Base-by-base conservation (phyloP, 2,329 filamentous ascomycete genomes). In the Didymosphaeria variabile region DNA sequence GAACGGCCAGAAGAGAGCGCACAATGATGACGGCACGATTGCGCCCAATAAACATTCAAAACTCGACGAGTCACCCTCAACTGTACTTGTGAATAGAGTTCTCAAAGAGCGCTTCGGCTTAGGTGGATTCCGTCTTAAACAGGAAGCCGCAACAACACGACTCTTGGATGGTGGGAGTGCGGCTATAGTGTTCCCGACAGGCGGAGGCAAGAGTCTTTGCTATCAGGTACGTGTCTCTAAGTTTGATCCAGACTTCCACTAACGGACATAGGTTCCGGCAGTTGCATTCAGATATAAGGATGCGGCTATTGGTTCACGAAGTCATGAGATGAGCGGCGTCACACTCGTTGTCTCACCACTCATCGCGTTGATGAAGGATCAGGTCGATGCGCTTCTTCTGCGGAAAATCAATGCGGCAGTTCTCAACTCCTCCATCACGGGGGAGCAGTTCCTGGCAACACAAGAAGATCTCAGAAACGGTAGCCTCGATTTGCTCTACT, bases 311-410 rank as follows among this genome's bases (percentile, higher is more conserved):
- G 71, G 72, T 7, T 51, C 42, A 3, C 60, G 59, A 6, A 44
- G 38, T 8, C 92, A 52, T 89, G 85, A 69, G 96, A 93, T 0
- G 83, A 83, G 64, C 40, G 95, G 94, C 3, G 88, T 99, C 21
- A 97, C 94, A 0, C 85, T 99, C 53, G 94, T 99, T 5, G 88
- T 99, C 23, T 97, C 94, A 0, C 94, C 94, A 2, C 81, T 99
- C 54, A 84, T 98, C 42, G 97, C 94, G 80, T 81, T 98, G 70
- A 99, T 99, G 94, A 90, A 96, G 73, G 95, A 99, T 75, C 94
- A 99, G 74, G 93, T 98, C 3, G 86, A 91, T 47, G 93, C 97
- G 74, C 83, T 98, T 65, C 85, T 86, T 55, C 60, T 55, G 6
- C 84, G 86, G 9, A 86, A 90, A n/a, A 92, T 98, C 62, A 87